These are phyloP conservation scores for Seiridium cupressi DNA, from an alignment of 2,329 filamentous ascomycete species.

Conservation along the genomic window DNA sequence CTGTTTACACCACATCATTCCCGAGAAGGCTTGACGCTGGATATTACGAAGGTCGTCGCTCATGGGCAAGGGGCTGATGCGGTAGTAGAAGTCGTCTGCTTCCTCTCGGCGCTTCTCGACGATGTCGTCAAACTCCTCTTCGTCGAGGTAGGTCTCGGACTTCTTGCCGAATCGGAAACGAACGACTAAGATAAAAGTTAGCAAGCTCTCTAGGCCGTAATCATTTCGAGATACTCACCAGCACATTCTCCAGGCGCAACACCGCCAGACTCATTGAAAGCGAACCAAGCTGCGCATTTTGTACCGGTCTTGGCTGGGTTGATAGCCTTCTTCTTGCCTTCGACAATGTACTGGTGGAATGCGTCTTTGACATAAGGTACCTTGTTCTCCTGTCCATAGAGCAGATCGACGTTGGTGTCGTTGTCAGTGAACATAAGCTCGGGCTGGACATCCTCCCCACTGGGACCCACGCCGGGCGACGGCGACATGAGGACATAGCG, in stretches of 20 bases:
- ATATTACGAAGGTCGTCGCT: conserved; percentile 91
- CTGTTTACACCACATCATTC: conserved; percentile 99
- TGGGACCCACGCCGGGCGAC: conserved; percentile 78
- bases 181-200: conserved; percentile 57
- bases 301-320: conserved; percentile 81
- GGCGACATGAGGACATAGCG: conserved; percentile 84
- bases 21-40: conserved; percentile 88
- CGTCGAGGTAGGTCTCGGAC: conserved; percentile 77
- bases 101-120: conserved; percentile 85
- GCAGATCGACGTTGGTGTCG: conserved; percentile 78
- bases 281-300: conserved; percentile 88
- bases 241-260: conserved; percentile 90
- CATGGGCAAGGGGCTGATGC: conserved; percentile 91
- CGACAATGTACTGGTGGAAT: conserved; percentile 85
- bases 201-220: background rate
- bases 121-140: conserved; percentile 88
- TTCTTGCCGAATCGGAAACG: conserved; percentile 84
- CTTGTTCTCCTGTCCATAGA: conserved; percentile 78
- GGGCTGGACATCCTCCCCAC: conserved; percentile 80
- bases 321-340: conserved; percentile 74
- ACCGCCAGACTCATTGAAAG: conserved; percentile 85
- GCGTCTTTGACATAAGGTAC: conserved; percentile 91
- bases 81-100: conserved; percentile 93
- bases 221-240: conserved; percentile 61
- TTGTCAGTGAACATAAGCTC: conserved; percentile 92